Percentiles rank a stretch among this genome's conserved stretches.
Evolutionary conservation across 495 filamentous ascomycete species (phyloP).

Genomic region (Halenospora varia): DNA sequence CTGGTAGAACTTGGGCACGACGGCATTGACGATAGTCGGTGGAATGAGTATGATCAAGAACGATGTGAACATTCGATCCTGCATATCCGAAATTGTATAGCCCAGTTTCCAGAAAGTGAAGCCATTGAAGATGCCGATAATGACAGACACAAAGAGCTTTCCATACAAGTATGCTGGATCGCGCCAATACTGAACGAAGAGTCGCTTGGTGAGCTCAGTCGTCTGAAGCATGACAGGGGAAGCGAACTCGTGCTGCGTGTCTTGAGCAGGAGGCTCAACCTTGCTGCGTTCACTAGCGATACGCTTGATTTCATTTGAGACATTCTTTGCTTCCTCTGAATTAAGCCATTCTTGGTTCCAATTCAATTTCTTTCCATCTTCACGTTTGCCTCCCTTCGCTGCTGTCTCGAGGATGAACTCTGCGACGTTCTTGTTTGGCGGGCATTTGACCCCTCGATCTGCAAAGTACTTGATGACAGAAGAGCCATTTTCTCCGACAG

Average conservation of each 20-base stretch:
- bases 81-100: constrained; percentile 55
- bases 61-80: constrained; percentile 72
- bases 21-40: constrained; percentile 58
- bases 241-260: too few species aligned
- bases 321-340: constrained; percentile 47
- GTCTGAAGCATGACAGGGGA: constrained; percentile 33
- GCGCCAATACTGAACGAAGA: constrained; percentile 61
- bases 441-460: constrained; percentile 54
- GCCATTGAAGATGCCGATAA: constrained; percentile 46
- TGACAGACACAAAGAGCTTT: constrained; percentile 58
- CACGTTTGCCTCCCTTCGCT: constrained; percentile 50
- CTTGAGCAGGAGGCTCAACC: too few species aligned
- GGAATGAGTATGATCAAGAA: constrained; percentile 76
- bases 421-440: constrained; percentile 58
- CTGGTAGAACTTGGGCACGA: constrained; percentile 81
- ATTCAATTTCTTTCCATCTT: constrained; percentile 50
- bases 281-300: constrained; percentile 54
- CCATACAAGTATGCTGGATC: constrained; percentile 69
- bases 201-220: constrained; percentile 31
- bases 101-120: constrained; percentile 43
- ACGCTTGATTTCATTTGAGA: constrained; percentile 56
- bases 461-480: constrained; percentile 65
- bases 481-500: constrained; percentile 59
- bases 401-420: constrained; percentile 85
- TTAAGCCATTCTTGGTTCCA: constrained; percentile 73